These are phyloP conservation scores for Gloeopeniophorella convolvens DNA, from an alignment of 768 basidiomycete species.

Conservation along the genomic window DNA sequence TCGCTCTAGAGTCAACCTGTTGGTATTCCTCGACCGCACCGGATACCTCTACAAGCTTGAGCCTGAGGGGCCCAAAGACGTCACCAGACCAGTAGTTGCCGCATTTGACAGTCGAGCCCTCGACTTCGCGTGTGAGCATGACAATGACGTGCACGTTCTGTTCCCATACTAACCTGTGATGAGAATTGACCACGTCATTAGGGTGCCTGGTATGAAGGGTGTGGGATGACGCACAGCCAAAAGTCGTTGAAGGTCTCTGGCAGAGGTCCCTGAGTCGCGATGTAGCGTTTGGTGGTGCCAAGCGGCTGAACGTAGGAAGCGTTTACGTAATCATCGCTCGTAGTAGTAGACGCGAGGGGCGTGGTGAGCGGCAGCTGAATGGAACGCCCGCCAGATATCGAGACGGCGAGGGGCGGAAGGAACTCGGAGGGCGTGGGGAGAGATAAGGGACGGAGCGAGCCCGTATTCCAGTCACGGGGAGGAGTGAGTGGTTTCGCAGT, in stretches of 20 bases:
- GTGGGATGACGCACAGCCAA: conserved; percentile 68
- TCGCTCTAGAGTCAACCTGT: conserved; percentile 21
- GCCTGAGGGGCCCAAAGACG: conserved; percentile 62
- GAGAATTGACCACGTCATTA: too few species aligned
- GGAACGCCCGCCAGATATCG: conserved; percentile 2
- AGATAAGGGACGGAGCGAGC: conserved; percentile 3
- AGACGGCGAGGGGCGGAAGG: conserved; percentile 11
- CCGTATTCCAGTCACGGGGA: conserved; percentile 4
- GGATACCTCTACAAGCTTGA: conserved; percentile 44
- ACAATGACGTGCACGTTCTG: conserved; percentile 93
- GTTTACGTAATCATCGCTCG: conserved; percentile 88
- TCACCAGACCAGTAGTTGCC: conserved; percentile 80
- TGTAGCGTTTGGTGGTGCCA: conserved; percentile 76
- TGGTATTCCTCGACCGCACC: conserved; percentile 37
- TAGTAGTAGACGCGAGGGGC: conserved; percentile 20
- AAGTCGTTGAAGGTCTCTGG: conserved; percentile 88
- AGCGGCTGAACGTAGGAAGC: conserved; percentile 89
- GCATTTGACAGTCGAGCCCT: conserved; percentile 85
- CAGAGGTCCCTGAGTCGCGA: conserved; percentile 93
- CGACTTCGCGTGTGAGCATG: conserved; percentile 92
- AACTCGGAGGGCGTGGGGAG: conserved; percentile 17
- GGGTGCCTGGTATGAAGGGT: background rate
- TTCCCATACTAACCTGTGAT: conserved; percentile 76
- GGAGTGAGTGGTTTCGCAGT: conserved; percentile 2
- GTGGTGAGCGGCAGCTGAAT: conserved; percentile 15